Conservation (phyloP, 306 rosid species). For the Cajanus cajan region DNA sequence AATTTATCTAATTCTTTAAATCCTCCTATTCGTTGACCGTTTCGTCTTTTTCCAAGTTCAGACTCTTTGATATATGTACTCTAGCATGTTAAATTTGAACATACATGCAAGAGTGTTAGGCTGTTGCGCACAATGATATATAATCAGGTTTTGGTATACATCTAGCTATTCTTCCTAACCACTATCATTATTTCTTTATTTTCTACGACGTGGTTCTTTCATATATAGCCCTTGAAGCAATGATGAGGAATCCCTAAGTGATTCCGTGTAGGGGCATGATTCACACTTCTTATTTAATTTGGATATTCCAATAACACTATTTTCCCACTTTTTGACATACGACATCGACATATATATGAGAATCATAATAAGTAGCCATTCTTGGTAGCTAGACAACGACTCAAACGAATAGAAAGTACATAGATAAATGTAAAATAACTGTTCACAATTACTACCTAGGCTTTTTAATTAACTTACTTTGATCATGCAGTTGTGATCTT, state of each 20-base stretch:
- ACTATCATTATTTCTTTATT: background rate
- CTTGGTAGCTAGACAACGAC: background rate
- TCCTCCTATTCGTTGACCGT: background rate
- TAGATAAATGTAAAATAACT: background rate
- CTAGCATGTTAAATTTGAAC: background rate
- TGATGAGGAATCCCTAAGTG: background rate
- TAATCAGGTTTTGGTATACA: background rate
- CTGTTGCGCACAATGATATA: background rate
- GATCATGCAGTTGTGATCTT: no score
- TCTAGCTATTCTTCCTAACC: constrained; percentile 6
- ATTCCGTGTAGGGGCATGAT: background rate
- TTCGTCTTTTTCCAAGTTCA: background rate
- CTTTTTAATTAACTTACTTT: background rate
- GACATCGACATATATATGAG: background rate
- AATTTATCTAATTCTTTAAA: background rate
- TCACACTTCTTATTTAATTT: background rate
- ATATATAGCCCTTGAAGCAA: background rate
- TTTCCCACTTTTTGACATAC: background rate
- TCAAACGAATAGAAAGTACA: background rate
- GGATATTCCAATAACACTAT: background rate
- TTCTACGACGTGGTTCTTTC: background rate
- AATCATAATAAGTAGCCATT: background rate
- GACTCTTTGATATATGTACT: background rate
- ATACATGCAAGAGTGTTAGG: constrained; percentile 12
- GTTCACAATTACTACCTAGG: background rate